phyloP scores from a whole-genome alignment of 257 asterid genomes.

The Nyctanthes arbortristis region DNA sequence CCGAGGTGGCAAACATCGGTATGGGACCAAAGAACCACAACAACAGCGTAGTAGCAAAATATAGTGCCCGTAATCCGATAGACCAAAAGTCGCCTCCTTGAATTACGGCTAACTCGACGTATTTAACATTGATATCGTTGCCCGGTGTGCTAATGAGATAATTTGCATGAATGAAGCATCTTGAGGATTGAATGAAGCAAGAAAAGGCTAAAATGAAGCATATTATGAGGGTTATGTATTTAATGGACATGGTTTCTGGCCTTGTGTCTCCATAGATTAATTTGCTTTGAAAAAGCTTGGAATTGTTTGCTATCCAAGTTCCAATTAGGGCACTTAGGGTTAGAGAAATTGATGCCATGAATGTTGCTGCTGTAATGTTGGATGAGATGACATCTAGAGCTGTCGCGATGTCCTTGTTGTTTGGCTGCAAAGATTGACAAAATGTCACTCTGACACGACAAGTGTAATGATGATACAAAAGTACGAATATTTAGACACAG shows the following conservation, averaged over 20 bases:
- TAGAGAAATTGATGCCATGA: slow-evolving; percentile 50
- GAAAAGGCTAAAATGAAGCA: slow-evolving; percentile 66
- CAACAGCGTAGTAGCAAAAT: slow-evolving; percentile 56
- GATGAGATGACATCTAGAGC: slow-evolving; percentile 54
- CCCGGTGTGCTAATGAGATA: slow-evolving; percentile 60
- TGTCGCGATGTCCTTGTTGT: slow-evolving; percentile 40
- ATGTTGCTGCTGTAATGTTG: slow-evolving; percentile 54
- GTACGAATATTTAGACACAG: no score
- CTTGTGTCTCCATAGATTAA: slow-evolving; percentile 72
- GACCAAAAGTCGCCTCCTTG: slow-evolving; percentile 80
- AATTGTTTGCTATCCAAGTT: slow-evolving; percentile 68
- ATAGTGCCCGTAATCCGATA: slow-evolving; percentile 60
- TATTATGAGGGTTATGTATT: slow-evolving; percentile 53
- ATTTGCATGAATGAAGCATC: slow-evolving; percentile 65
- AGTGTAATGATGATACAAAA: not conserved
- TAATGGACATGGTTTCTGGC: slow-evolving; percentile 59
- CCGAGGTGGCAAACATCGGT: slow-evolving; percentile 62
- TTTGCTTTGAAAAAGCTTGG: slow-evolving; percentile 52
- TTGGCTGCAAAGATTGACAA: slow-evolving; percentile 29
- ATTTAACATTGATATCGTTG: slow-evolving; percentile 38
- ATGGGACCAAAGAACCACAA: slow-evolving; percentile 75
- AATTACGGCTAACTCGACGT: slow-evolving; percentile 55
- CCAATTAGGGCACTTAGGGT: slow-evolving; percentile 62
- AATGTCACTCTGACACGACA: not conserved
- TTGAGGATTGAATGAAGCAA: slow-evolving; percentile 69